Percentiles rank a stretch among this genome's conserved stretches.
phyloP scores from a whole-genome alignment of 2,329 filamentous ascomycete species.

The Raffaelea albimanens region DNA sequence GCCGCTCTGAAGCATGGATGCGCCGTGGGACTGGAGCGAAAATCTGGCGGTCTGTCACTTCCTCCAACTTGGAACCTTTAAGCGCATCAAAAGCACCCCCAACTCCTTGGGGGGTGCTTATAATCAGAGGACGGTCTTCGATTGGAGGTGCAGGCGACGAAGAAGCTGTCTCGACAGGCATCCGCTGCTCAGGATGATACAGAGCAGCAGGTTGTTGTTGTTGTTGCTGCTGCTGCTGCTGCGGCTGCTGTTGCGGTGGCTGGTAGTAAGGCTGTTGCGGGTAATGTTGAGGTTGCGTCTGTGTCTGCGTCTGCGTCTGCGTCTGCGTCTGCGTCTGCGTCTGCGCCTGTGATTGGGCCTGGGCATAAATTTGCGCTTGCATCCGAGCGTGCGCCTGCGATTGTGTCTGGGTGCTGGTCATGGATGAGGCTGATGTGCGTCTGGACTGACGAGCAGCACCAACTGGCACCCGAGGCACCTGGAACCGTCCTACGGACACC shows the following conservation, averaged over 20 bases:
- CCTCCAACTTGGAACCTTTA: constrained; percentile 21
- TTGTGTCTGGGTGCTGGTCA: no score
- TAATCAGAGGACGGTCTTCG: constrained; percentile 47
- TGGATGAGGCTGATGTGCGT: constrained; percentile 1
- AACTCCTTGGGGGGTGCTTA: constrained; percentile 49
- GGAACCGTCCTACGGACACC: constrained; percentile 31
- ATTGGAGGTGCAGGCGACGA: constrained; percentile 15
- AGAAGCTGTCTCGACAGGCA: neutral
- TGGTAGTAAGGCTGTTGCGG: no score
- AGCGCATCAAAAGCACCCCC: constrained; percentile 42
- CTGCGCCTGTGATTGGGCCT: no score
- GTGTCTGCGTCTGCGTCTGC: no score
- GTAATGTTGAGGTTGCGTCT: no score
- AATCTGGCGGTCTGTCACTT: constrained; percentile 31
- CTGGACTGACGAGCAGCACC: constrained; percentile 19
- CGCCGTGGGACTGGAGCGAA: constrained; percentile 44
- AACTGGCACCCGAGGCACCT: constrained; percentile 30
- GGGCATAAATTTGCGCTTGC: no score
- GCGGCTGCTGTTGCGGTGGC: no score
- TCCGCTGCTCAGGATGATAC: neutral
- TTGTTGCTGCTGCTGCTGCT: no score
- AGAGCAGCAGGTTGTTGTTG: neutral
- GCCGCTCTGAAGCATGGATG: constrained; percentile 28
- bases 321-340: no score
- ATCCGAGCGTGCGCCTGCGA: no score